phyloP scores from a whole-genome alignment of 2,329 filamentous ascomycete species.

The Cladosporium sp. region DNA sequence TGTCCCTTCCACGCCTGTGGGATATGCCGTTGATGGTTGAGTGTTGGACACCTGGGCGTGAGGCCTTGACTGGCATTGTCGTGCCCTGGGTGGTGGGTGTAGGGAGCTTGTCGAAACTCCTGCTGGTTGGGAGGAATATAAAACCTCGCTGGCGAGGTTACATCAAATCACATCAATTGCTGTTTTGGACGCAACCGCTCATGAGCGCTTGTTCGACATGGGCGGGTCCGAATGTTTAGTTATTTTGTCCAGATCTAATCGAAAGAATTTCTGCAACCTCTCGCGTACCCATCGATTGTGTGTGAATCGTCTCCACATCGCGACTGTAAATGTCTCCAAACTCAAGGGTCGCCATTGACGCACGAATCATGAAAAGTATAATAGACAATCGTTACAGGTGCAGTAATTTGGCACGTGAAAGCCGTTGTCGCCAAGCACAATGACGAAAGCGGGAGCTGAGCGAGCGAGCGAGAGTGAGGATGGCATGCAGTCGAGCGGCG shows the following conservation, averaged over 20 bases:
- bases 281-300: not conserved
- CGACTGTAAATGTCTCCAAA: too few species aligned
- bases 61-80: slow-evolving; percentile 10
- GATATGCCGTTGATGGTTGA: slow-evolving; percentile 5
- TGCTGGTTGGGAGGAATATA: slow-evolving; percentile 5
- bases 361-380: not conserved
- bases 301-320: not conserved
- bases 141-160: not conserved
- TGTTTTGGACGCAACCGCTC: not conserved
- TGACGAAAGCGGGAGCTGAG: slow-evolving; percentile 9
- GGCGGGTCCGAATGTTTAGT: slow-evolving; percentile 9
- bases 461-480: not conserved
- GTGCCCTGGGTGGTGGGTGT: not conserved
- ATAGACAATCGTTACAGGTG: not conserved
- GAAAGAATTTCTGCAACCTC: slow-evolving; percentile 11
- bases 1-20: slow-evolving; percentile 1
- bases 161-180: not conserved
- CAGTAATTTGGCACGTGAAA: slow-evolving; percentile 8
- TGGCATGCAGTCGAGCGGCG: not conserved
- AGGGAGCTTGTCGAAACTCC: slow-evolving; percentile 2
- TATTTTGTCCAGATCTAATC: slow-evolving; percentile 11
- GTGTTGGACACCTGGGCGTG: slow-evolving; percentile 2
- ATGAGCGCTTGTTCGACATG: not conserved
- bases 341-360: too few species aligned
- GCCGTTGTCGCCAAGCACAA: not conserved